Base-by-base conservation (phyloP, 2,329 filamentous ascomycete genomes). In the Fusarium haematococcum region DNA sequence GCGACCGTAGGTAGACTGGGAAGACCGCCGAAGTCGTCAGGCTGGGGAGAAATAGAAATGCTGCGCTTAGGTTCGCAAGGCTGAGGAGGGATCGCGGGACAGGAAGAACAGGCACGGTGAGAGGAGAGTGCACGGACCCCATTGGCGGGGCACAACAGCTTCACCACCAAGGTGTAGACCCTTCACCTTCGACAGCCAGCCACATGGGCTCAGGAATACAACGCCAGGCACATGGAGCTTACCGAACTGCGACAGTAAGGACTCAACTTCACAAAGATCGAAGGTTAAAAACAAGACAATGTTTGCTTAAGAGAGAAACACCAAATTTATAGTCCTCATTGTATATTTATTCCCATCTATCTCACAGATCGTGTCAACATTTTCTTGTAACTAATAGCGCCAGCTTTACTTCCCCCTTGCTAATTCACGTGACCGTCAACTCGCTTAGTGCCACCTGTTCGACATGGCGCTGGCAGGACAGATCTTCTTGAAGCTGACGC, bases 391-490 rank as follows among this genome's bases (percentile, higher is more conserved):
- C 32, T 57, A 5, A 35, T 57, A 57, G 30, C 27, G 56, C 54
- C 27, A 33, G 50, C 33, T 43, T 16, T 48, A 27, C 16, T 30
- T 48, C 30, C 64, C 68, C 73, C 70, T 74, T 77, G 71, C 45
- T 10, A 10, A 10, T 61, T 80, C 82, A 84, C 82, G 82, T 84
- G 82, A 81, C 62, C 7, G 2, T 73, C 56, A 65, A 62, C 69
- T 79, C 75, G 76, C 78, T 83, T 82, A 81, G 81, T 84, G 82
- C 81, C 82, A 84, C 82, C 81, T 84, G 81, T 83, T 82, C 82
- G 77, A 81, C 78, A 75, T 77, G 52, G 69, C 75, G 69, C 71
- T 78, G 74, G 78, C 77, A 80, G 81, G 82, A 83, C 81, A 83
- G 81, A 83, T 82, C 75, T 81, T 80, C 79, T 77, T 73, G 80